Conservation (phyloP, 345 rosid species). For the Barbarea vulgaris region DNA sequence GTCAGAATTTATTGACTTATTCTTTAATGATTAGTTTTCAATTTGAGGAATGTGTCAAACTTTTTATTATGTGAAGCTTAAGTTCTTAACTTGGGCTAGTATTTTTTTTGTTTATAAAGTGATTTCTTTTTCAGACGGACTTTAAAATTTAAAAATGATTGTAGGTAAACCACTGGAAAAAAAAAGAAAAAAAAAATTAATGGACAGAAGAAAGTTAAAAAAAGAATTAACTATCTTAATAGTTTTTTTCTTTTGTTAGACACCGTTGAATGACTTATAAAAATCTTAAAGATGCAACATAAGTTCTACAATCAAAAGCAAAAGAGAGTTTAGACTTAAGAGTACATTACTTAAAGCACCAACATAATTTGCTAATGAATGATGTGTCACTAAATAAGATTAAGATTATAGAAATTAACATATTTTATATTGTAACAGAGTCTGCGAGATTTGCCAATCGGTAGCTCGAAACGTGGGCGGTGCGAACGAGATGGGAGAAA, state of each 20-base stretch:
- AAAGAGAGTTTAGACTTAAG: background rate
- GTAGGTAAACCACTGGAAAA: constrained; percentile 10
- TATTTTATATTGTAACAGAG: constrained; percentile 46
- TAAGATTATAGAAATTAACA: background rate
- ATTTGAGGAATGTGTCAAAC: background rate
- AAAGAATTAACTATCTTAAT: background rate
- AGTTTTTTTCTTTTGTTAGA: background rate
- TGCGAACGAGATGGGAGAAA: constrained; percentile 50
- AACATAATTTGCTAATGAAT: background rate
- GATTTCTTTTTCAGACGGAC: no score
- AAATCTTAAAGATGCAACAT: background rate
- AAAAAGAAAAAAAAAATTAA: no score
- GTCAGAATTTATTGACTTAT: background rate
- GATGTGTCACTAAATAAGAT: background rate
- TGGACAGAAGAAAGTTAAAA: background rate
- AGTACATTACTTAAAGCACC: background rate
- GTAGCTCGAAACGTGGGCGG: constrained; percentile 71
- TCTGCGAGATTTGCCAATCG: constrained; percentile 88
- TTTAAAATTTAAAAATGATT: background rate
- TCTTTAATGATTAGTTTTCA: background rate
- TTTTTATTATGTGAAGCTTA: background rate
- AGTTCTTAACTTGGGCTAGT: background rate
- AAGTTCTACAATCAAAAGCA: background rate
- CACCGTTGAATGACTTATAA: background rate
- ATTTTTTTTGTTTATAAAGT: background rate